Evolutionary conservation across 2,329 filamentous ascomycete genomes (phyloP).

Genomic region (Bipolaris cookei): DNA sequence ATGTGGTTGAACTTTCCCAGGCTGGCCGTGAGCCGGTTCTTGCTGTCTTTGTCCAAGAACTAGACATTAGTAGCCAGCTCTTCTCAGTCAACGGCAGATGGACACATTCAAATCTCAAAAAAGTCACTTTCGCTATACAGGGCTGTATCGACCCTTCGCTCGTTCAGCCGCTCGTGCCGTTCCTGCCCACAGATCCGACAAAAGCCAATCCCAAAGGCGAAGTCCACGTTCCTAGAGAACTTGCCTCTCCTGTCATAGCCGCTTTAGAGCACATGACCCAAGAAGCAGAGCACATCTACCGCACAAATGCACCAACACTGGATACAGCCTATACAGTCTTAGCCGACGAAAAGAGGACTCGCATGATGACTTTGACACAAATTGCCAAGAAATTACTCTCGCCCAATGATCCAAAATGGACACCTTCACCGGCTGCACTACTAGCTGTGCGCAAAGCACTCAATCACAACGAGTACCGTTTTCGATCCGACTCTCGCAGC

Average conservation of each 20-base stretch:
- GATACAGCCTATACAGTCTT: slow-evolving; percentile 58
- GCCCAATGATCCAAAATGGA: slow-evolving; percentile 25
- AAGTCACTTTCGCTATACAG: slow-evolving; percentile 58
- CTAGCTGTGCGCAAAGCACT: slow-evolving; percentile 75
- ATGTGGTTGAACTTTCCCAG: slow-evolving; percentile 56
- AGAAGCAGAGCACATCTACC: slow-evolving; percentile 57
- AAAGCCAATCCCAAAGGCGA: slow-evolving; percentile 36
- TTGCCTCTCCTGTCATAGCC: slow-evolving; percentile 54
- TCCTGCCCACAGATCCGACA: slow-evolving; percentile 55
- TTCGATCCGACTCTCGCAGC: slow-evolving; percentile 61
- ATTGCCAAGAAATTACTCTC: slow-evolving; percentile 54
- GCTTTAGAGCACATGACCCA: slow-evolving; percentile 54
- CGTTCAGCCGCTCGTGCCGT: slow-evolving; percentile 57
- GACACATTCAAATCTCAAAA: slow-evolving; percentile 47
- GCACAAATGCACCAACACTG: slow-evolving; percentile 53
- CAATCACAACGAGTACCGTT: slow-evolving; percentile 64
- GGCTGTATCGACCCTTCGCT: slow-evolving; percentile 55
- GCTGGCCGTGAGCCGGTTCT: slow-evolving; percentile 51
- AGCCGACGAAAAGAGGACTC: slow-evolving; percentile 52
- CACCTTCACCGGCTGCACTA: slow-evolving; percentile 56
- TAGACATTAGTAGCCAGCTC: slow-evolving; percentile 54
- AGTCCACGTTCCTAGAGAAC: slow-evolving; percentile 53
- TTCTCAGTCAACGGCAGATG: slow-evolving; percentile 59
- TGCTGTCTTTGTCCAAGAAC: slow-evolving; percentile 57
- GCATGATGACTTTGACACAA: slow-evolving; percentile 56